These are phyloP conservation scores for Saccharomyces hybrid DNA, from an alignment of 1,139 yeast species.

Conservation along the genomic window DNA sequence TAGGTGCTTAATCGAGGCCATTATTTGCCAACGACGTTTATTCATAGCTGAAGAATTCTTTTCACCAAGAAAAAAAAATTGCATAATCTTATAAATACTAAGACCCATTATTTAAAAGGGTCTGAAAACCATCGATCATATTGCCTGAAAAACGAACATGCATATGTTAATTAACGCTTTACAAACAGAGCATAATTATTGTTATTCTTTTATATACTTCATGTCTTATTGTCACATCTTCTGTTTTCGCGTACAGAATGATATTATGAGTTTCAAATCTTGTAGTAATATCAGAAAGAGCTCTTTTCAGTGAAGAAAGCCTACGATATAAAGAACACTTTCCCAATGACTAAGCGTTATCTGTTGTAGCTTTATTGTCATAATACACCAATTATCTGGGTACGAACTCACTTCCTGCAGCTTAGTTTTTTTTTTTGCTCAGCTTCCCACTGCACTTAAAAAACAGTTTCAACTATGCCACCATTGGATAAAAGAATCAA, in stretches of 20 bases:
- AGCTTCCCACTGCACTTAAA: background rate
- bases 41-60: background rate
- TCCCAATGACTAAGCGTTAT: background rate
- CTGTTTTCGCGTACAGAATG: background rate
- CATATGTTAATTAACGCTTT: background rate
- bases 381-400: background rate
- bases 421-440: background rate
- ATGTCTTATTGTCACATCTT: background rate
- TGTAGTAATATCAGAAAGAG: background rate
- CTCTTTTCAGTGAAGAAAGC: background rate
- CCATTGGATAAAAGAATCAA: conserved; percentile 32
- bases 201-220: background rate
- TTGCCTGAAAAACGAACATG: background rate
- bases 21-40: background rate
- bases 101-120: background rate
- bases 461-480: conserved; percentile 18
- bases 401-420: no score
- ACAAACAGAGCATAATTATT: background rate
- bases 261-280: background rate
- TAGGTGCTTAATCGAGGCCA: background rate
- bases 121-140: background rate
- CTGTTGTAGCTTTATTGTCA: background rate
- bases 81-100: background rate
- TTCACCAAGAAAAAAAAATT: background rate
- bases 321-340: background rate